Percentiles rank a stretch among this genome's conserved stretches.
phyloP scores from a whole-genome alignment of 2,329 filamentous ascomycete species.

The Venturia aucupariae region DNA sequence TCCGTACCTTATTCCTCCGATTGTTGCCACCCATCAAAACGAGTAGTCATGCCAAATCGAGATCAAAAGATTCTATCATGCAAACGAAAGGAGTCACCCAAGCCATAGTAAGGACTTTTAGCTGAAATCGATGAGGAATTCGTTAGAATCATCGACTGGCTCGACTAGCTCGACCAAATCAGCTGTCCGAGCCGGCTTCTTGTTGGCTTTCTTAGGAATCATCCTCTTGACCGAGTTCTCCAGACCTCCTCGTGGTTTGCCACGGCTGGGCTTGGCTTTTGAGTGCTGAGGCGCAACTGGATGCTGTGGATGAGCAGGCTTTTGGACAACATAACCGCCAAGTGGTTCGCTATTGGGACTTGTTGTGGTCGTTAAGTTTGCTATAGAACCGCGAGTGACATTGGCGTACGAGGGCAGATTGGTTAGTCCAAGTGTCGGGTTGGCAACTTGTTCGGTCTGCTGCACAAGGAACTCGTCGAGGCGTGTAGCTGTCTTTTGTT shows the following conservation, averaged over 20 bases:
- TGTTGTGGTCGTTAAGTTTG: neutral
- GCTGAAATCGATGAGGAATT: neutral
- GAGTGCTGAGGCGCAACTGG: neutral
- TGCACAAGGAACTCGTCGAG: neutral
- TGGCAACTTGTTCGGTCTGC: neutral
- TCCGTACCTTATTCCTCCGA: neutral
- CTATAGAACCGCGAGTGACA: neutral
- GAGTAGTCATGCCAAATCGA: neutral
- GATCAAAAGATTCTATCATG: neutral
- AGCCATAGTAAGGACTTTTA: neutral
- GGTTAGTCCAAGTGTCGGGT: neutral
- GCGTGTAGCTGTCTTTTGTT: neutral
- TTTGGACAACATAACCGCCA: neutral
- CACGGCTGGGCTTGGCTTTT: neutral
- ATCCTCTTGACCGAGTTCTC: neutral
- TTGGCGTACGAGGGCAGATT: neutral
- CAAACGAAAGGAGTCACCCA: neutral
- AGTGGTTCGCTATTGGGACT: neutral
- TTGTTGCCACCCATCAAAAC: neutral
- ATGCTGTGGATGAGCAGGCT: slow-evolving; percentile 4
- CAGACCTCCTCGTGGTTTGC: neutral
- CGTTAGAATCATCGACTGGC: neutral
- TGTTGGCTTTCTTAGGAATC: neutral
- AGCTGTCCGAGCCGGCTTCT: neutral
- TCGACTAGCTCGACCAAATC: neutral